These are phyloP conservation scores for Blumeriella jaapii DNA, from an alignment of 2,329 filamentous ascomycete species.

Conservation along the genomic window DNA sequence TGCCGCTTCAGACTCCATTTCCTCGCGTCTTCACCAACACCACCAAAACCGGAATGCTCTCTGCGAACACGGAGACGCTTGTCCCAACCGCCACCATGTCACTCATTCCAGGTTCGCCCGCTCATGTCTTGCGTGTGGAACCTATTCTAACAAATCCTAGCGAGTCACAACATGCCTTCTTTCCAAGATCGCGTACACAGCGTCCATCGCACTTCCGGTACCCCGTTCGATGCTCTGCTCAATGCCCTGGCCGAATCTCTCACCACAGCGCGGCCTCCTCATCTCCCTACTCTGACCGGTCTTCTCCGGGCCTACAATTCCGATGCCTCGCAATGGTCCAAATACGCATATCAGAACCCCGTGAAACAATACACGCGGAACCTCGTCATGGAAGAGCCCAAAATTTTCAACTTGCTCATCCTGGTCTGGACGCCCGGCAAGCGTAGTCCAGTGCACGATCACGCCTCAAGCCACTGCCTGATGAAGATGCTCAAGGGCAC, in stretches of 20 bases:
- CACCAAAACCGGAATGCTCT: conserved; percentile 6
- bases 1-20: conserved; percentile 4
- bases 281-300: conserved; percentile 12
- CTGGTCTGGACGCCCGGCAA: conserved; percentile 84
- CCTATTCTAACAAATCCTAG: too few species aligned
- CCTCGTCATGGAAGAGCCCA: conserved; percentile 80
- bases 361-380: conserved; percentile 73
- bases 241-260: conserved; percentile 12
- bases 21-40: conserved; percentile 13
- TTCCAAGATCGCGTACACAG: neutral
- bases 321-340: conserved; percentile 45
- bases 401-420: conserved; percentile 51
- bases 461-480: conserved; percentile 79
- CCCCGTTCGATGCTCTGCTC: conserved; percentile 14
- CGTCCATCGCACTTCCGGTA: conserved; percentile 1
- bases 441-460: conserved; percentile 77
- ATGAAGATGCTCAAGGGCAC: conserved; percentile 80
- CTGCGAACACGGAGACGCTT: neutral
- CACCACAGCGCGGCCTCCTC: conserved; percentile 8
- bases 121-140: too few species aligned
- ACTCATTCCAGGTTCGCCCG: neutral
- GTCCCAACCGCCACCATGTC: too few species aligned
- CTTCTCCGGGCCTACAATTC: conserved; percentile 19
- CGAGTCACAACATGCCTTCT: neutral
- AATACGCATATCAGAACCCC: conserved; percentile 59